Conservation (phyloP, 164 flowering plant species). For the Dillenia turbinata region DNA sequence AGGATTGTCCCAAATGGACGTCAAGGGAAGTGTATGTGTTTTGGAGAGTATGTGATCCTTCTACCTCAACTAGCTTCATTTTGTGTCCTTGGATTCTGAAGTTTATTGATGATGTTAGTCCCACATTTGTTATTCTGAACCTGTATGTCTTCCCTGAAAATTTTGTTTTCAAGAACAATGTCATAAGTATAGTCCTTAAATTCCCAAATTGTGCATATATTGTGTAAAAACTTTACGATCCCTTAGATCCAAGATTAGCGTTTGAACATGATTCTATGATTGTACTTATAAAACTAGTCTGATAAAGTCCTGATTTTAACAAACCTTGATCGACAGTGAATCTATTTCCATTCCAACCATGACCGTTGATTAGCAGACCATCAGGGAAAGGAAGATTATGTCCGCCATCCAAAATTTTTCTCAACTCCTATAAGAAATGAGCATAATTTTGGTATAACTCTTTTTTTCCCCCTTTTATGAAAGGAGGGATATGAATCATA, state of each 20-base stretch:
- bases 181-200: no score
- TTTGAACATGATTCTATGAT: no score
- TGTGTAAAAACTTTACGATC: no score
- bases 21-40: conserved; percentile 72
- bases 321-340: conserved; percentile 85
- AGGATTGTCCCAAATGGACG: conserved; percentile 87
- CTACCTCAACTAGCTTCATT: conserved; percentile 85
- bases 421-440: conserved; percentile 40
- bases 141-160: conserved; percentile 79
- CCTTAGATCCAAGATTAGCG: no score
- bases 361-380: conserved; percentile 93
- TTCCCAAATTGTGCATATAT: no score
- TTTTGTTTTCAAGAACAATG: no score
- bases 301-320: no score
- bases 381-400: conserved; percentile 77
- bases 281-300: no score
- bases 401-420: conserved; percentile 54
- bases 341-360: conserved; percentile 80
- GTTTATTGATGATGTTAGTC: conserved; percentile 77
- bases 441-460: no score
- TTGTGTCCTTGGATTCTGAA: conserved; percentile 90
- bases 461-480: no score
- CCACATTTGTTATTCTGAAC: conserved; percentile 92
- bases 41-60: conserved; percentile 95
- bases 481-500: neutral